Evolutionary conservation across 2,329 filamentous ascomycete genomes (phyloP), one percentile per base, ranked within the genome.

Genomic region (Neonectria magnoliae): DNA sequence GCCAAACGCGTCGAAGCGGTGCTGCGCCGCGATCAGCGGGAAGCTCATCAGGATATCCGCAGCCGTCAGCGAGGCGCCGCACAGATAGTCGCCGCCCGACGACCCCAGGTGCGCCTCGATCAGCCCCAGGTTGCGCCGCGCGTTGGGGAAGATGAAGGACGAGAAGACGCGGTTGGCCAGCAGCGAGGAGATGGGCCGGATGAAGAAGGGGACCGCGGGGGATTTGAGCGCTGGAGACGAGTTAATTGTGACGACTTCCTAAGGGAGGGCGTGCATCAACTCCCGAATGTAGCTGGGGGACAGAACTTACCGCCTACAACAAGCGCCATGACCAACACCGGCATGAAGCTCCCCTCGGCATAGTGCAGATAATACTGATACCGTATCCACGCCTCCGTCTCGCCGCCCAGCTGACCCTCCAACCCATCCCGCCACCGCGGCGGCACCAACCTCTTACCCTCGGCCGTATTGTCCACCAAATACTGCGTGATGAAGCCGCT

Each of bases 401-500:
- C 87, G 25, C 88, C 87, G 16, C 85, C 85, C 11, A 88, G 67
- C 71, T 84, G 82, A 57, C 83, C 82, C 75, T 90, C 86, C 73
- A 83, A 81, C n/a, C 87, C 88, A 1, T 85, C 83, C 73, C 81
- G 84, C 82, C 85, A 90, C 65, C 81, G 79, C 71, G 78, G 76
- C 5, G 88, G 88, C 60, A 87, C 77, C 57, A 90, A 77, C 4
- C 76, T 81, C 57, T 78, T 81, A 48, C 79, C 82, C 58, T 80
- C 75, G 16, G 77, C 72, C 60, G 83, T 87, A 73, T 90, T 85
- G 58, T 96, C 92, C 71, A 88, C 86, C 25, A 98, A 83, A 77
- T 97, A 98, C 80, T 97, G 91, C 11, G 89, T 84, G 71, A 98
- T 95, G 63, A 90, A 86, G 6, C 87, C 93, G 48, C 91, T 95